Percentiles rank a stretch among this genome's conserved stretches.
Evolutionary conservation across 2,329 filamentous ascomycete genomes (phyloP).

Genomic region (Penicillium sp.): DNA sequence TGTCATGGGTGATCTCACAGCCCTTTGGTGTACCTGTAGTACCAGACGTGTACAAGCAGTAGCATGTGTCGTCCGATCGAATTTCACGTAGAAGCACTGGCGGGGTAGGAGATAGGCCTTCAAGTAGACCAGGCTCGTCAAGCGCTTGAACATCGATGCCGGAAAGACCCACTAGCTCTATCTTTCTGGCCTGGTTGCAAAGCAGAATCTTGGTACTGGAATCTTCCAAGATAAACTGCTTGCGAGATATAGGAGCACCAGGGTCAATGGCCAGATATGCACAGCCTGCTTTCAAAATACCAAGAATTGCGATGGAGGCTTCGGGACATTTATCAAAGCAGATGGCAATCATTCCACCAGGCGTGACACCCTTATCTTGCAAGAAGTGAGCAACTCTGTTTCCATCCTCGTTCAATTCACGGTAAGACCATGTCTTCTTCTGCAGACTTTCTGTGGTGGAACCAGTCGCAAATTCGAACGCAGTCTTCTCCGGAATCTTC

Average conservation of each 20-base stretch:
- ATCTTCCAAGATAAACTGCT: constrained; percentile 72
- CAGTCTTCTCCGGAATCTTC: constrained; percentile 55
- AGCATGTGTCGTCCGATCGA: constrained; percentile 59
- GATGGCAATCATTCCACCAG: constrained; percentile 64
- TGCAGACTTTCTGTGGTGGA: constrained; percentile 48
- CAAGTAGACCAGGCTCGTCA: constrained; percentile 40
- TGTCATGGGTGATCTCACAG: constrained; percentile 82
- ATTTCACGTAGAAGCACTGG: constrained; percentile 35
- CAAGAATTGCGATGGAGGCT: constrained; percentile 75
- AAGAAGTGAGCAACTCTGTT: constrained; percentile 69
- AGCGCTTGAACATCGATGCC: constrained; percentile 45
- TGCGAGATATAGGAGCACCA: constrained; percentile 65
- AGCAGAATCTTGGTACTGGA: constrained; percentile 63
- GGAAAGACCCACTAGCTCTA: constrained; percentile 34
- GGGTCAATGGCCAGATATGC: constrained; percentile 78
- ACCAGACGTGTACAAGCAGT: constrained; percentile 82
- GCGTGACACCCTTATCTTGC: constrained; percentile 43
- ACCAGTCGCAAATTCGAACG: constrained; percentile 68
- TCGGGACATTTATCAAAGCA: constrained; percentile 83
- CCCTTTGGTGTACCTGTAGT: constrained; percentile 85
- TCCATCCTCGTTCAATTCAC: constrained; percentile 64
- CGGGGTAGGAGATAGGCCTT: constrained; percentile 33
- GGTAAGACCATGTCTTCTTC: constrained; percentile 65
- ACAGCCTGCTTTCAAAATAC: constrained; percentile 76
- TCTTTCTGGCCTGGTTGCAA: constrained; percentile 48